Base-by-base conservation (phyloP, 2,329 filamentous ascomycete genomes). In the Alternaria sp. region DNA sequence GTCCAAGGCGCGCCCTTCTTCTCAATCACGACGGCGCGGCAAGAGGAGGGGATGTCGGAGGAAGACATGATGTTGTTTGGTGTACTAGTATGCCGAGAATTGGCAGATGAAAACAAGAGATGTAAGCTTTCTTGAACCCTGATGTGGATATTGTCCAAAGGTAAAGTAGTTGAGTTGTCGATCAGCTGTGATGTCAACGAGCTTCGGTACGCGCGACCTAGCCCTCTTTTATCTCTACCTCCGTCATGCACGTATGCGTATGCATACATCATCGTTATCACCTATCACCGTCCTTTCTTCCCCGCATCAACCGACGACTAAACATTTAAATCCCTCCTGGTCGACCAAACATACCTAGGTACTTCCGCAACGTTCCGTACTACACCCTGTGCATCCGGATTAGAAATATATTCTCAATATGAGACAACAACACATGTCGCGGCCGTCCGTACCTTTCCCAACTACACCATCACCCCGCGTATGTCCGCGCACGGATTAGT, bases 1-100 rank as follows among this genome's bases (percentile, higher is more conserved):
- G 80, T 80, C 67, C 91, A 83, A 0, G 87, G 84, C 3, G 79
- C 80, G 60, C 85, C 83, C 25, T 81, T 76, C 61, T 84, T 82
- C 59, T 86, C 84, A 68, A 92, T 81, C 60, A 90, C 83, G 52
- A 88, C 89, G 5, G 88, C 89, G 76, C 89, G 90, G 84, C 86
- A 92, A 10, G 88, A 89, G 69, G 88, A 86, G 8, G 91, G 91
- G 56, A 77, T 73, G 9, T 19, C 52, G 0, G 59, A 36, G 19
- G 62, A 43, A 46, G 45, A 26, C 59, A 59, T 58, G 43, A 19
- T 47, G 23, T 2, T 36, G 4, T 45, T 30, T 11, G 19, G 4
- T n/a, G 17, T 36, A 15, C 8, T 5, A 25, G 8, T 25, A 1
- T 19, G 15, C 12, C 12, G 11, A 28, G 13, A 11, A 8, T 15